These are phyloP conservation scores for Kuraishia piskuri DNA, from an alignment of 805 yeast species.

Conservation along the genomic window DNA sequence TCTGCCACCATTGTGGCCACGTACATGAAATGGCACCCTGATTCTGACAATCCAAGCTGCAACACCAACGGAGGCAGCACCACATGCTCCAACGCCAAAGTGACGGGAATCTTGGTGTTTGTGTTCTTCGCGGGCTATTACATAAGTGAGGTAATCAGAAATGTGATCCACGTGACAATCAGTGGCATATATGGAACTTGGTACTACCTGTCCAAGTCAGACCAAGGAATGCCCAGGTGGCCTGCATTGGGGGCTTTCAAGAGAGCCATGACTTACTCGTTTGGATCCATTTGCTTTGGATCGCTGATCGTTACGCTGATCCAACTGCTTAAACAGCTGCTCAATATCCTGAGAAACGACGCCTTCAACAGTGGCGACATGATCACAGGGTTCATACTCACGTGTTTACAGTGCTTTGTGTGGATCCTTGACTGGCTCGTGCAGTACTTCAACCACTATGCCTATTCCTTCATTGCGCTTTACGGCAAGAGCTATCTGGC, in stretches of 20 bases:
- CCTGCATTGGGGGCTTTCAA: slow-evolving; percentile 66
- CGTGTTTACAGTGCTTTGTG: slow-evolving; percentile 13
- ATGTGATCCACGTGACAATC: slow-evolving; percentile 65
- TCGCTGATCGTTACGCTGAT: slow-evolving; percentile 64
- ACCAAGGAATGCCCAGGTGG: slow-evolving; percentile 66
- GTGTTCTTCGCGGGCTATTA: slow-evolving; percentile 76
- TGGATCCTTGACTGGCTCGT: slow-evolving; percentile 72
- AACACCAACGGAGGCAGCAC: slow-evolving; percentile 33
- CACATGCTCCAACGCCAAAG: slow-evolving; percentile 43
- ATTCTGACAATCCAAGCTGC: slow-evolving; percentile 44
- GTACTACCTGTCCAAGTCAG: slow-evolving; percentile 68
- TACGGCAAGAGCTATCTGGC: slow-evolving; percentile 73
- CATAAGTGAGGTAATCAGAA: slow-evolving; percentile 72
- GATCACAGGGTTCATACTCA: slow-evolving; percentile 9
- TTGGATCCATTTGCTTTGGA: slow-evolving; percentile 15
- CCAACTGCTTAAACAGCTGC: slow-evolving; percentile 51
- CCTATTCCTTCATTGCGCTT: slow-evolving; percentile 78
- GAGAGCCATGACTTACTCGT: slow-evolving; percentile 25
- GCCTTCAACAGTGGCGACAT: slow-evolving; percentile 15
- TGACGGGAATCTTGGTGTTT: slow-evolving; percentile 62
- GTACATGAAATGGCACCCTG: slow-evolving; percentile 69
- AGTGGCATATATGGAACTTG: slow-evolving; percentile 79
- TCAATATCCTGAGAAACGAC: slow-evolving; percentile 39
- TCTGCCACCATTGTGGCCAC: slow-evolving; percentile 63
- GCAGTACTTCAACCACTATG: slow-evolving; percentile 82